phyloP scores from a whole-genome alignment of 768 basidiomycete species.

The Lactarius sp. region DNA sequence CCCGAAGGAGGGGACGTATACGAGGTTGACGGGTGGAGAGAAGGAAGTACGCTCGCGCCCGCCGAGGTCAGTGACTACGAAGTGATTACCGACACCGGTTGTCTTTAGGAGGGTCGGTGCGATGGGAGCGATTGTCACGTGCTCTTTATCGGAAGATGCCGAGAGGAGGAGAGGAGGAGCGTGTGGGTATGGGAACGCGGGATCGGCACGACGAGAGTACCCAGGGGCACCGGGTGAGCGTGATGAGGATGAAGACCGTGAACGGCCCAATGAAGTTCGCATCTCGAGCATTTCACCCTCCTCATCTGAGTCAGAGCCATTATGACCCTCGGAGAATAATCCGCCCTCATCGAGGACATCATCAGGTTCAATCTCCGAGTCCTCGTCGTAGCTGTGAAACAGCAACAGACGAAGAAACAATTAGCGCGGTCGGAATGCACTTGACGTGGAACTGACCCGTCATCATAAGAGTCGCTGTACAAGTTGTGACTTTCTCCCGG shows the following conservation, averaged over 20 bases:
- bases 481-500: conserved; percentile 18
- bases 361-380: conserved; percentile 55
- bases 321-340: conserved; percentile 28
- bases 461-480: conserved; percentile 42
- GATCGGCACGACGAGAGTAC: conserved; percentile 25
- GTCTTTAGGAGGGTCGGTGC: conserved; percentile 87
- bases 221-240: conserved; percentile 25
- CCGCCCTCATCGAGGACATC: conserved; percentile 33
- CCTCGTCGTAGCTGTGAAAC: conserved; percentile 56
- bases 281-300: conserved; percentile 62
- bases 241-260: conserved; percentile 40
- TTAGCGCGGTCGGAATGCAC: conserved; percentile 4
- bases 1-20: conserved; percentile 56
- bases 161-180: conserved; percentile 33
- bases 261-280: conserved; percentile 39
- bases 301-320: conserved; percentile 35
- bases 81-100: conserved; percentile 44
- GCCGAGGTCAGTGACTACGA: conserved; percentile 30
- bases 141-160: conserved; percentile 41
- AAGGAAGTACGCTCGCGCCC: conserved; percentile 21
- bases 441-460: conserved; percentile 47
- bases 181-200: conserved; percentile 25
- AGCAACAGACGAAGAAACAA: conserved; percentile 9
- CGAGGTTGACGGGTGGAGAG: conserved; percentile 57
- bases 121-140: conserved; percentile 66